Evolutionary conservation across 2,329 filamentous ascomycete genomes (phyloP).

Genomic region (Pestalotiopsis sp.): DNA sequence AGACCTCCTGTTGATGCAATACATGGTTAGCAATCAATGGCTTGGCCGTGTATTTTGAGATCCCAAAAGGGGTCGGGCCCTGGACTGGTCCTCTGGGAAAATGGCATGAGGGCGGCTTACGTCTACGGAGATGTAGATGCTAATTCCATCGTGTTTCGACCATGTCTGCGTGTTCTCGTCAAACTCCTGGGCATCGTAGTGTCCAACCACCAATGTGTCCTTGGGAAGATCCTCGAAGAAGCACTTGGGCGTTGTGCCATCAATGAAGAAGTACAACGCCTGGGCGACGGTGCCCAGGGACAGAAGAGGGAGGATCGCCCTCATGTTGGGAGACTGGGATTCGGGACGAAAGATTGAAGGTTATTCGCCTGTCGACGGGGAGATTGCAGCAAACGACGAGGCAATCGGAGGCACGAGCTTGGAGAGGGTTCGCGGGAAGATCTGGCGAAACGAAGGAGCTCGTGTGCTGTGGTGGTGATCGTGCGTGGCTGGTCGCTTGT

Average conservation of each 20-base stretch:
- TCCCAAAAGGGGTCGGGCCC: neutral
- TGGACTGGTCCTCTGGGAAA: constrained; percentile 11
- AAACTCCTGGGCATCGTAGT: constrained; percentile 86
- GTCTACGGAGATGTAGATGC: constrained; percentile 90
- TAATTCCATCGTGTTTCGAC: constrained; percentile 73
- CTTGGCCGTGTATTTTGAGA: neutral
- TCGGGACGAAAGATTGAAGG: neutral
- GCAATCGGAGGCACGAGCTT: neutral
- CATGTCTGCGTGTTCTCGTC: constrained; percentile 71
- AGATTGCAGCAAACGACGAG: neutral
- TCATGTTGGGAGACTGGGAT: constrained; percentile 47
- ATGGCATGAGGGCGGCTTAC: constrained; percentile 29
- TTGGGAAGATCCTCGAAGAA: constrained; percentile 99
- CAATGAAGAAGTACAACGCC: constrained; percentile 94
- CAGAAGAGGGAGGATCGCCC: constrained; percentile 65
- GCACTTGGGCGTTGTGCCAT: constrained; percentile 84
- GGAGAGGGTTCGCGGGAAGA: neutral
- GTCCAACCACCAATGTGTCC: constrained; percentile 93
- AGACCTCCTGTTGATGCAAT: constrained; percentile 70
- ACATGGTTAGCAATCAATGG: neutral
- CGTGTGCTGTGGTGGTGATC: constrained; percentile 1
- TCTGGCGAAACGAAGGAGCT: neutral
- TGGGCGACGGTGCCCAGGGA: constrained; percentile 68
- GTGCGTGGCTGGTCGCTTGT: neutral
- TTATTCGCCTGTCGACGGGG: constrained; percentile 15